Percentiles rank a stretch among this genome's conserved stretches.
These are phyloP conservation scores for Fraxinus dipetala DNA, from an alignment of 305 asterid species.

Conservation along the genomic window DNA sequence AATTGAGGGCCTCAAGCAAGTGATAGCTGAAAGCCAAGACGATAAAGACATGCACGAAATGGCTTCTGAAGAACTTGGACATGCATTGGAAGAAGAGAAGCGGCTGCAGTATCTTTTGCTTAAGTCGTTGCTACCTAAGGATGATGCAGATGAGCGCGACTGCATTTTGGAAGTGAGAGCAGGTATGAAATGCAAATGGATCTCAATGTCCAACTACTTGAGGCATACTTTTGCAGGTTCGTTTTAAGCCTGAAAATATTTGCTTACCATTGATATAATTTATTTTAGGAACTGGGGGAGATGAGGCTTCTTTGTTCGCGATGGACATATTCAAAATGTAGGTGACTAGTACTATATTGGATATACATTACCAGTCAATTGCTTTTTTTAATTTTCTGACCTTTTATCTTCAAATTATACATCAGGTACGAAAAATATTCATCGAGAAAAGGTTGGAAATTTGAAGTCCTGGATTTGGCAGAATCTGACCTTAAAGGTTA, in stretches of 20 bases:
- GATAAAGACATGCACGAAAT: slow-evolving; percentile 79
- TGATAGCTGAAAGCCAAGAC: slow-evolving; percentile 66
- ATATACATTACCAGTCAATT: slow-evolving; percentile 3
- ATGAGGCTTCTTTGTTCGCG: slow-evolving; percentile 94
- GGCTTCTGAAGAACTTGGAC: slow-evolving; percentile 80
- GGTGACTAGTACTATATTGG: slow-evolving; percentile 14
- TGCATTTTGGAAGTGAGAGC: slow-evolving; percentile 97
- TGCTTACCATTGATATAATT: slow-evolving; percentile 16
- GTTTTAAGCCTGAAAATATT: slow-evolving; percentile 2
- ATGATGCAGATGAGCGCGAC: slow-evolving; percentile 91
- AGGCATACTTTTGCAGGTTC: slow-evolving; percentile 15
- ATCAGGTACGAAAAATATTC: slow-evolving; percentile 88
- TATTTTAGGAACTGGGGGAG: slow-evolving; percentile 83
- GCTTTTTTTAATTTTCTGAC: slow-evolving; percentile 19
- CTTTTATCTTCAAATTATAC: slow-evolving; percentile 16
- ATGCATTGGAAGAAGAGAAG: slow-evolving; percentile 65
- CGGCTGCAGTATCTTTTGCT: slow-evolving; percentile 62
- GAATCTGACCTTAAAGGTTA: slow-evolving; percentile 82
- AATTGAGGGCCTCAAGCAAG: slow-evolving; percentile 56
- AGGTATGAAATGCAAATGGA: slow-evolving; percentile 41
- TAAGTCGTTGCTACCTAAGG: slow-evolving; percentile 80
- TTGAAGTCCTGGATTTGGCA: slow-evolving; percentile 73
- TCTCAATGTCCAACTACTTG: background rate
- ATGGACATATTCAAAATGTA: slow-evolving; percentile 92
- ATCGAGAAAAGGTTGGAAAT: slow-evolving; percentile 77